Evolutionary conservation across 2,329 filamentous ascomycete genomes (phyloP), one percentile per base, ranked within the genome.

Genomic region (Epichloe glyceriae): DNA sequence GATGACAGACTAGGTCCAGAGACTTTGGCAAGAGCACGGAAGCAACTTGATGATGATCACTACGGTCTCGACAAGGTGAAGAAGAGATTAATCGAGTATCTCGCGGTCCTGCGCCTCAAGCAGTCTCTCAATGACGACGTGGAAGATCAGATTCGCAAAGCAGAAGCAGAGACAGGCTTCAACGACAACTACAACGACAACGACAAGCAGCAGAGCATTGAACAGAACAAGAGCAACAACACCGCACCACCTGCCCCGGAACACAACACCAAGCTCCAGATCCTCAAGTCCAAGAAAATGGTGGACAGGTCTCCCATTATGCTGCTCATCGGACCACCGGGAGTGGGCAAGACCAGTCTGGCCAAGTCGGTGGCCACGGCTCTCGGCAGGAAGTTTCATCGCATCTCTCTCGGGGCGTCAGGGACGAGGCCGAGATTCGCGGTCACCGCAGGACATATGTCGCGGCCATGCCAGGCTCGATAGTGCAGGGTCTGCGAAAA

Each of bases 51-150:
- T 61, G 84, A 94, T 56, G 93, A 98, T 62, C 93, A 98, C 66
- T 97, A 97, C 59, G 93, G 93, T 0, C 73, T 98, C 14, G 89
- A 97, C 54, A 94, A 91, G 68, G 91, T 98, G 62, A 98, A 98
- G 79, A 96, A 95, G 76, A 79, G 93, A 42, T 69, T 98, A 20
- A 76, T 98, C 5, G 94, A 97, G 66, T 98, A 98, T 63, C 75
- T 98, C 42, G 94, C 93, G 2, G 93, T 98, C n/a, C 74, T 98
- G 49, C 86, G 93, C 58, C 76, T 98, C 51, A 98, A 97, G 74
- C 90, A 96, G 64, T 83, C 86, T 20, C 83, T 91, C 55, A 96
- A 97, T 57, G 78, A 85, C 49, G 84, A 87, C 49, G 74, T 96
- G 17, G 86, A 95, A 50, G 78, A 80, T 26, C 84, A 95, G 64